Evolutionary conservation across 495 filamentous ascomycete genomes (phyloP), one percentile per base, ranked within the genome.

Genomic region (Aspergillus kassunensis): DNA sequence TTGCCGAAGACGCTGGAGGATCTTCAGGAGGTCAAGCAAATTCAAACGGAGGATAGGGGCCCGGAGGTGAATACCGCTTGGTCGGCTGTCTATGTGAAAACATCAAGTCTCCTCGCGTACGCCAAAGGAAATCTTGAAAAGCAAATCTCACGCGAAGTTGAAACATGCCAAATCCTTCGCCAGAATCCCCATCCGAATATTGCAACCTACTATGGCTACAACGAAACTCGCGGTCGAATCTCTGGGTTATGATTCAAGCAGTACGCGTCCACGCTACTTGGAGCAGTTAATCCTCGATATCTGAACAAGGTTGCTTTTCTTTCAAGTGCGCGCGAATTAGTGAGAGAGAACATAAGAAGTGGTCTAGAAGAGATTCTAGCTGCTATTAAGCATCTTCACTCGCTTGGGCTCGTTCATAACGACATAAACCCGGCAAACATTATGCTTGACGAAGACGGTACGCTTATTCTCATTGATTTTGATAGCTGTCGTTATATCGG

Each of bases 401-500:
- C 43, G 19, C 50, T 75, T 41, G 63, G 60, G 0, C 25, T 71
- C 18, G 61, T 68, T 3, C 70, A 74, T 47, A 72, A 70, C 44
- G 68, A 76, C 30, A 59, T 74, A 19, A 72, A 67, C 49, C 64
- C 65, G 2, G 51, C 43, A 7, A 76, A 71, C 39, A 63, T 74
- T 43, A 67, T 71, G 64, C n/a, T 72, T 48, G 63, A 67, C 18
- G 58, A 59, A 42, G 51, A 66, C 15, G 58, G 64, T 19, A 57
- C 51, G 18, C 60, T 64, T 24, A 44, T 76, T 49, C 65, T 76
- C 19, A 67, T 73, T 29, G 71, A 76, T 59, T 76, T 76, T 42
- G 67, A 69, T 57, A 63, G 59, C 44, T 67, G 58, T 54, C 58
- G 59, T 12, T 44, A 49, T 41, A 52, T 63, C 16, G 61, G 55